These are phyloP conservation scores for Euryodendron excelsum DNA, from an alignment of 148 eudicot genomes.

Conservation along the genomic window DNA sequence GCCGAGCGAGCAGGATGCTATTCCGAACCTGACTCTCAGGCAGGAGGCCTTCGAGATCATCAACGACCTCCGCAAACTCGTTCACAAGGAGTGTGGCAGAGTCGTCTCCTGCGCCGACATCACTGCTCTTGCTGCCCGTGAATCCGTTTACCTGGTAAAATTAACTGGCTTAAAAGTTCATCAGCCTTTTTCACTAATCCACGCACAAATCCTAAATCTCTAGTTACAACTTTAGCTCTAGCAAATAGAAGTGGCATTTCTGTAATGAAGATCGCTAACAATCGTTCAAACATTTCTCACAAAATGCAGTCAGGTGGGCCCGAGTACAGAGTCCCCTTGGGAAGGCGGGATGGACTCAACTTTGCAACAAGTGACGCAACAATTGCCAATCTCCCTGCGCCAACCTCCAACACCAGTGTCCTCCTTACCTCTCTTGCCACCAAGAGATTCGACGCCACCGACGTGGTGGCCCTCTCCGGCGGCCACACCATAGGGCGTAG, in stretches of 20 bases:
- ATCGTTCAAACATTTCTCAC: not conserved
- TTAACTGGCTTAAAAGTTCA: too few relatives aligned
- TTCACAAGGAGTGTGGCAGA: constrained; percentile 49
- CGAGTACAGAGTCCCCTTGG: constrained; percentile 17
- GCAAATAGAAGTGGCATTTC: too few relatives aligned
- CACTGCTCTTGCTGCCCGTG: constrained; percentile 65
- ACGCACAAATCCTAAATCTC: too few relatives aligned
- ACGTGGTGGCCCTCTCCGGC: constrained; percentile 25
- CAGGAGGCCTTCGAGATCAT: constrained; percentile 54
- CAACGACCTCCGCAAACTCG: constrained; percentile 53
- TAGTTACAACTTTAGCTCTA: too few relatives aligned
- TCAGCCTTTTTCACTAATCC: too few relatives aligned
- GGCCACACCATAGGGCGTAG: constrained; percentile 20
- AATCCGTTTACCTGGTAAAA: constrained; percentile 53
- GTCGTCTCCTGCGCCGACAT: constrained; percentile 76
- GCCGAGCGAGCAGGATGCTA: constrained; percentile 66
- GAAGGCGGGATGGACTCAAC: constrained; percentile 21
- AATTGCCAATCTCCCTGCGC: constrained; percentile 13
- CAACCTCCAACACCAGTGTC: not conserved
- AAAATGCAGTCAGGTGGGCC: constrained; percentile 14
- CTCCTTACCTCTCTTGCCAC: constrained; percentile 16
- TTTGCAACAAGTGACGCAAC: constrained; percentile 9
- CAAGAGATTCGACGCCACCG: constrained; percentile 15
- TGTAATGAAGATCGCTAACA: too few relatives aligned
- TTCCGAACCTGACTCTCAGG: constrained; percentile 61